Percentiles rank a stretch among this genome's conserved stretches.
Evolutionary conservation across 2,329 filamentous ascomycete genomes (phyloP).

Genomic region (Ceratocystis alfenasii): DNA sequence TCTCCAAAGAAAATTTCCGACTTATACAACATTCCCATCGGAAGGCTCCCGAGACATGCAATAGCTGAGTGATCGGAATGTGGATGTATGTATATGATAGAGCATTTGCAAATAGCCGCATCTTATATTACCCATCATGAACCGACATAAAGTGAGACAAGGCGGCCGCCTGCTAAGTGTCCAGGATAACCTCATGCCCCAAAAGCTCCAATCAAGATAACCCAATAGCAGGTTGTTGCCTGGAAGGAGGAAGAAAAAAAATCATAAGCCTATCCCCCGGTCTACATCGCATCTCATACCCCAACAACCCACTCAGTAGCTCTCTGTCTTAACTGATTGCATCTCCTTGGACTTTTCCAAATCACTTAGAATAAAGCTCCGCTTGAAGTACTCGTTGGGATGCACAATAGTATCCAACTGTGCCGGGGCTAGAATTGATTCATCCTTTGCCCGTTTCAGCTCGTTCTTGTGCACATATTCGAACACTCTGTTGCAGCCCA

Average conservation of each 20-base stretch:
- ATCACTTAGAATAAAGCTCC: constrained; percentile 81
- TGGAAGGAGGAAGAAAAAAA: too few relatives aligned
- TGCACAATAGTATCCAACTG: constrained; percentile 93
- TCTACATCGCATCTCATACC: neutral
- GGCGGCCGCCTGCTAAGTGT: too few relatives aligned
- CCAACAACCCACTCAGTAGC: neutral
- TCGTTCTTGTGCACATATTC: constrained; percentile 72
- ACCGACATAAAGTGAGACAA: too few relatives aligned
- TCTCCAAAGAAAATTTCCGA: neutral
- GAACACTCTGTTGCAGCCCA: constrained; percentile 95
- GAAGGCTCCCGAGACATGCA: neutral
- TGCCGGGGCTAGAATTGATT: constrained; percentile 55
- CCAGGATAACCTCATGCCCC: too few relatives aligned
- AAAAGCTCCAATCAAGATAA: too few relatives aligned
- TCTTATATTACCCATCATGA: too few relatives aligned
- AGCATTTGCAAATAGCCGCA: neutral
- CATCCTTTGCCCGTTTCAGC: constrained; percentile 64
- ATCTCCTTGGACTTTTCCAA: constrained; percentile 36
- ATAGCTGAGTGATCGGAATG: neutral
- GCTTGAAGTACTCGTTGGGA: constrained; percentile 96
- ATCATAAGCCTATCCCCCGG: neutral
- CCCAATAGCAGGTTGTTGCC: too few relatives aligned
- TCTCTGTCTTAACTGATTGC: constrained; percentile 13
- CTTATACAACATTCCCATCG: neutral
- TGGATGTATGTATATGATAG: too few relatives aligned